Base-by-base conservation (phyloP, 192 early-diverging fungal species). In the Entophlyctis helioformis region DNA sequence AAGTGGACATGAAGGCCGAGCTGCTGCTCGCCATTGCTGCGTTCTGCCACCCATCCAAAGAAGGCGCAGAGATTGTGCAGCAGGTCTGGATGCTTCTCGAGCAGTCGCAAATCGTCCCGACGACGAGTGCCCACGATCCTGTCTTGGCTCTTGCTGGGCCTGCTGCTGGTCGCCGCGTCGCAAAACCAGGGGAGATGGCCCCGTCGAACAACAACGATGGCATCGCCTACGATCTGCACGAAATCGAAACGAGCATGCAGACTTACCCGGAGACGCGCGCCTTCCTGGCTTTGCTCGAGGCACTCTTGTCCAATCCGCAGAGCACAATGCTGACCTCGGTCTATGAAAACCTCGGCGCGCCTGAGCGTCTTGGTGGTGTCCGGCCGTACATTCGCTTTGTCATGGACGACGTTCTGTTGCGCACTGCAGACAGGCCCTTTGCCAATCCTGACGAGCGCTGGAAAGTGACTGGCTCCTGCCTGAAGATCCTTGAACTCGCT, bases 181-280 rank as follows among this genome's bases (percentile, higher is more conserved):
- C n/a, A n/a, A n/a, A n/a, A n/a, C n/a, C n/a, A n/a, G n/a, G n/a
- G n/a, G 20, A 22, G 32, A 22, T 25, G 29, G 16, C 18, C n/a
- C 36, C 36, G 15, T 16, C 18, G 45, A 40, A 29, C 38, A 9
- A 23, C 1, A 22, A 9, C 19, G 60, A 68, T 39, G 81, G 83
- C 15, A 73, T 87, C 25, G 56, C 79, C 24, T 81, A 76, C 51
- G 85, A 95, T 60, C 61, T 95, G 44, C 76, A 87, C 24, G 87
- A 91, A 51, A 76, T 82, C 12, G 89, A 92, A 56, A 46, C 77
- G 0, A 67, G 67, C 5, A 80, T 72, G 29, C 73, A 89, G 46
- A 81, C 76, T 1, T 98, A 90, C 50, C 81, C 87, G 1, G 85
- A 94, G 63, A 92, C 87, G 6, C 54, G 87, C 5, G 81, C 91